Evolutionary conservation across 2,329 filamentous ascomycete genomes (phyloP), one percentile per base, ranked within the genome.

Genomic region (Apiospora koreana): DNA sequence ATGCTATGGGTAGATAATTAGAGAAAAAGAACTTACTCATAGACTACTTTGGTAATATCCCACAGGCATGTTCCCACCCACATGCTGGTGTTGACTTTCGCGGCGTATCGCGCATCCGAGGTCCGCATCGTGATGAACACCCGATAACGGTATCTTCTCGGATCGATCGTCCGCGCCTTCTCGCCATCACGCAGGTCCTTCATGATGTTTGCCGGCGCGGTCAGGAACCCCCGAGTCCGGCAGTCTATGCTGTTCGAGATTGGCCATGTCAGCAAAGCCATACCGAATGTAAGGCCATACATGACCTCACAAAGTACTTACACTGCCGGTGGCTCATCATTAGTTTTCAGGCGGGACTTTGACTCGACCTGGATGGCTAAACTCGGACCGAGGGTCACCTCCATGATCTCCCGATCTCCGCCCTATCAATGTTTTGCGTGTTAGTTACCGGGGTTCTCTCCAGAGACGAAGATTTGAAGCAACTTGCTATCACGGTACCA

Each of bases 41-140:
- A 78, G 23, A 79, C 72, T 14, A 79, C 72, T 41, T 79, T 77
- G 23, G 72, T 70, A 1, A 75, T 76, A 69, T 71, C 77, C 76
- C 77, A 77, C 2, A 76, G 67, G 71, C 78, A 78, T 45, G 77
- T 76, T 41, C 76, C 76, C 23, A 78, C 68, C 78, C 78, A 79
- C 69, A 79, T 71, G 4, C 76, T 73, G 9, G 75, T 69, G 67
- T 79, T 79, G 58, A 78, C 70, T 28, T 74, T 76, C 38, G 73
- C 73, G 5, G 74, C 76, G 68, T 79, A 79, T 62, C 78, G 75
- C 67, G 76, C 73, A 48, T 79, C 78, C 23, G 74, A 69, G 1
- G 77, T 79, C 65, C 75, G 75, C 77, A 79, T 78, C 3, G 76
- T 75, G 38, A 79, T 71, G n/a, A 76, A 71, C 5, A 77, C 71